Evolutionary conservation across 176 grass and related monocot species (phyloP), one percentile per base, ranked within the genome.

Genomic region (Microstegium vimineum): DNA sequence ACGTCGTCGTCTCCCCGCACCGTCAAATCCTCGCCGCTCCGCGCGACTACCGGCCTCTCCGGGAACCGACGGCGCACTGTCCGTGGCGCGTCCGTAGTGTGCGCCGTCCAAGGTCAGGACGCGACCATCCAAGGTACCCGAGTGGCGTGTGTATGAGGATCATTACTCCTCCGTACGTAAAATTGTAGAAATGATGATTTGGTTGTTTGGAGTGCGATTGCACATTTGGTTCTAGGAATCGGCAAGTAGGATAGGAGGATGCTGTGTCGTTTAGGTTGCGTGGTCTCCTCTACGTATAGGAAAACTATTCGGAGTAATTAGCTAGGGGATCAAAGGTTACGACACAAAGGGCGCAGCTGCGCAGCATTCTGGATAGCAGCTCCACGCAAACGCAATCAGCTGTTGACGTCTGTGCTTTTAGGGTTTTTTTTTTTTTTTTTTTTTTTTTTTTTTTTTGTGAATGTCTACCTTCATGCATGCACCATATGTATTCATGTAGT

Each of bases 81-180:
- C 66, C 78, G 84, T 14, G 35, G 86, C 85, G 41, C 71, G 63
- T 63, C 46, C 12, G 73, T 90, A 1, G 67, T 71, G 40, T 69
- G 91, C 73, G 82, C 87, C 6, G 77, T 75, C 8, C 75, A 94
- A 80, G 85, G 83, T 1, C 73, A 89, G 76, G 94, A 94, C 76
- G 73, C 87, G 10, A 63, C 87, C 63, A 78, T 84, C 83, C 73
- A 87, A 89, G 87, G 93, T 94, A 84, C 5, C 70, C 61, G 61
- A 31, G 61, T 28, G 60, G 3, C 15, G 15, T 63, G 12, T 56
- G 18, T 16, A 13, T 38, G 51, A 23, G 46, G 27, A 86, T 74
- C 2, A 16, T 16, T 16, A 18, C 4, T 43, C 16, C 8, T 47
- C 8, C 74, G 1, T 27, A 1, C 22, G 3, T 73, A 30, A 47